phyloP scores from a whole-genome alignment of 768 basidiomycete genomes.

The Panaeolus cyanescens region DNA sequence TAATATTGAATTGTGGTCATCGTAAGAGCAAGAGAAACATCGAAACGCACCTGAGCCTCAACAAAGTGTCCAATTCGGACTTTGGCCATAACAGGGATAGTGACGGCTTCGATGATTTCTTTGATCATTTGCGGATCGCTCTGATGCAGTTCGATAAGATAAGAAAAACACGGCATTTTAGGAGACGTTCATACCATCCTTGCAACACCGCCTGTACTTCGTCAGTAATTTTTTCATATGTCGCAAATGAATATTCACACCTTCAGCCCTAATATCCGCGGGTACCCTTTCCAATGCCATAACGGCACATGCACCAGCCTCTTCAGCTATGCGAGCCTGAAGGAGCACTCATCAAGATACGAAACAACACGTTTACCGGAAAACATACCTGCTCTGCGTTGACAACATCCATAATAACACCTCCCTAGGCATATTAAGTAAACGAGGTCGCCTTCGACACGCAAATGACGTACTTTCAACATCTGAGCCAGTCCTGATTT shows the following conservation, averaged over 20 bases:
- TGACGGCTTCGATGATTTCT: slow-evolving; percentile 90
- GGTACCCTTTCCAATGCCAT: slow-evolving; percentile 97
- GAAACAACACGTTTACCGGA: slow-evolving; percentile 6
- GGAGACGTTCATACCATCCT: slow-evolving; percentile 71
- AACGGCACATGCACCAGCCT: slow-evolving; percentile 96
- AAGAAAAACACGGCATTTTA: slow-evolving; percentile 7
- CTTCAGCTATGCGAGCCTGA: slow-evolving; percentile 94
- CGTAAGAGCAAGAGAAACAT: too few relatives aligned
- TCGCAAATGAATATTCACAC: slow-evolving; percentile 18
- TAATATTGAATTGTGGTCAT: too few relatives aligned
- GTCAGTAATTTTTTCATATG: slow-evolving; percentile 6
- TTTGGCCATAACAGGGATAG: slow-evolving; percentile 97
- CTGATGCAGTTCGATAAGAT: slow-evolving; percentile 36
- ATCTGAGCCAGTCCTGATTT: slow-evolving; percentile 96
- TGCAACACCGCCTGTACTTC: slow-evolving; percentile 74
- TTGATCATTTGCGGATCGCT: slow-evolving; percentile 98
- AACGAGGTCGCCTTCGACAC: slow-evolving; percentile 7
- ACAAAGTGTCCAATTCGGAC: slow-evolving; percentile 97
- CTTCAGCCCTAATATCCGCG: slow-evolving; percentile 88
- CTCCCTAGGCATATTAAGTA: slow-evolving; percentile 48
- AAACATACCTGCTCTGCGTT: slow-evolving; percentile 60
- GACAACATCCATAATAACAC: slow-evolving; percentile 95
- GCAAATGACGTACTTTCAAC: slow-evolving; percentile 68
- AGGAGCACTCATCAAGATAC: slow-evolving; percentile 19
- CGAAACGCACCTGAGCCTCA: slow-evolving; percentile 79